These are phyloP conservation scores for Hericium coralloides DNA, from an alignment of 768 basidiomycete genomes.

Conservation along the genomic window DNA sequence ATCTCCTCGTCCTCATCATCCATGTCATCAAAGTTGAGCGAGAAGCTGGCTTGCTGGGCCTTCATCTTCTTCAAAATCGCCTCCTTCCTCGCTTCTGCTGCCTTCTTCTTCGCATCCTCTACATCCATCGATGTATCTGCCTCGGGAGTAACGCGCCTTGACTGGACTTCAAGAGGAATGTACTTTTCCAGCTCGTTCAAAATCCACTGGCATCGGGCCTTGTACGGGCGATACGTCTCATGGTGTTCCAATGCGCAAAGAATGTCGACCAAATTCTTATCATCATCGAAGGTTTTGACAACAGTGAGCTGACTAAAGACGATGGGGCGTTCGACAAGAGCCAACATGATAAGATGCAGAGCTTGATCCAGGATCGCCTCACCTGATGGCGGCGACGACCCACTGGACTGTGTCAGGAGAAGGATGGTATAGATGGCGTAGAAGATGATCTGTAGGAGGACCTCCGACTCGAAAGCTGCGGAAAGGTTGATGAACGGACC, in stretches of 20 bases:
- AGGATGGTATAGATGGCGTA: constrained; percentile 73
- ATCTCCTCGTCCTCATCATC: constrained; percentile 65
- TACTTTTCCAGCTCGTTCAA: constrained; percentile 48
- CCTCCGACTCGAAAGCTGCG: constrained; percentile 57
- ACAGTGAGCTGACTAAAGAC: constrained; percentile 54
- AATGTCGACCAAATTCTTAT: constrained; percentile 57
- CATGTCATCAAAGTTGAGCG: constrained; percentile 64
- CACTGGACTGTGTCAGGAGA: constrained; percentile 49
- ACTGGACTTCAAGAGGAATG: constrained; percentile 48
- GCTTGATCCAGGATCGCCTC: constrained; percentile 89
- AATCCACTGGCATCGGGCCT: constrained; percentile 67
- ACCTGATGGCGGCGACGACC: constrained; percentile 59
- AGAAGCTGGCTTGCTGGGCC: constrained; percentile 82
- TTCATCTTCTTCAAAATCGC: constrained; percentile 96
- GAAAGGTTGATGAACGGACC: constrained; percentile 67
- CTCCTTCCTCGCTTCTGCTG: constrained; percentile 85
- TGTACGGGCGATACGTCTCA: constrained; percentile 61
- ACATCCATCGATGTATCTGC: constrained; percentile 33
- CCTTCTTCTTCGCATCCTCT: constrained; percentile 68
- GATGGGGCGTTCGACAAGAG: constrained; percentile 58
- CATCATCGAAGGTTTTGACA: constrained; percentile 45
- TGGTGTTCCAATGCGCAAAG: constrained; percentile 73
- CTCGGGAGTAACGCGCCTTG: constrained; percentile 36
- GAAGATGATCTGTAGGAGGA: constrained; percentile 75
- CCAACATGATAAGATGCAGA: constrained; percentile 80